Evolutionary conservation across 2,329 filamentous ascomycete genomes (phyloP).

Genomic region (Coniella lustricola): DNA sequence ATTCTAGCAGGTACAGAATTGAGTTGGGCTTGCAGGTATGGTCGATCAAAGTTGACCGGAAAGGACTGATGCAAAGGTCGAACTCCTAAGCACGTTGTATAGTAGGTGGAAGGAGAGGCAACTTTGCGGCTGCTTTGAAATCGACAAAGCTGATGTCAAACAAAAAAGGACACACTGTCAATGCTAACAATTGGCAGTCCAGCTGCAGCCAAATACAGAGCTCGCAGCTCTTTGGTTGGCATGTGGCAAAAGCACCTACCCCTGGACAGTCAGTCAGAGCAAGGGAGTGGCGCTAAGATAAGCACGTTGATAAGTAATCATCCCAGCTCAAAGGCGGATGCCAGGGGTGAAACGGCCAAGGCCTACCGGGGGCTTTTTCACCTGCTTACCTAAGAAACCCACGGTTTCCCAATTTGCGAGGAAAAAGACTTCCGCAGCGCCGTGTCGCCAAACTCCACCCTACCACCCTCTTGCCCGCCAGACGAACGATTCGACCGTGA

Average conservation of each 20-base stretch:
- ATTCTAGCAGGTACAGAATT: not conserved
- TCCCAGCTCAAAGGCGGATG: not conserved
- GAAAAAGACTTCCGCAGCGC: conserved; percentile 17
- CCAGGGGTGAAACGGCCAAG: not conserved
- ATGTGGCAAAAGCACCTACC: conserved; percentile 3
- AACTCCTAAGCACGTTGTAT: not conserved
- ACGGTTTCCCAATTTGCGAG: conserved; percentile 18
- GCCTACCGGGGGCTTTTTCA: not conserved
- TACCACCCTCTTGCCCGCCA: conserved; percentile 12
- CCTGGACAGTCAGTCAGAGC: not conserved
- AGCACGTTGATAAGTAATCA: not conserved
- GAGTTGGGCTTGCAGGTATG: not conserved
- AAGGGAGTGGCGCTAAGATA: conserved; percentile 8
- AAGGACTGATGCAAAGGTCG: conserved; percentile 1
- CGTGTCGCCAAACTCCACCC: conserved; percentile 13
- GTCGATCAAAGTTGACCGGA: conserved; percentile 3
- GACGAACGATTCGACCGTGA: conserved; percentile 15
- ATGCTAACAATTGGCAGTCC: not conserved
- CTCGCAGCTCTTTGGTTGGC: not conserved
- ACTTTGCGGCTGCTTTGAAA: conserved; percentile 31
- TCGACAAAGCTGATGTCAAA: conserved; percentile 18
- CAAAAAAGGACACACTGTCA: conserved; percentile 14
- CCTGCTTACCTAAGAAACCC: conserved; percentile 12
- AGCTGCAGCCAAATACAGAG: conserved; percentile 1
- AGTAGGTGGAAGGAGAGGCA: conserved; percentile 4